These are phyloP conservation scores for Phoenix roebelenii DNA, from an alignment of 176 grass and related monocot genomes.

Conservation along the genomic window DNA sequence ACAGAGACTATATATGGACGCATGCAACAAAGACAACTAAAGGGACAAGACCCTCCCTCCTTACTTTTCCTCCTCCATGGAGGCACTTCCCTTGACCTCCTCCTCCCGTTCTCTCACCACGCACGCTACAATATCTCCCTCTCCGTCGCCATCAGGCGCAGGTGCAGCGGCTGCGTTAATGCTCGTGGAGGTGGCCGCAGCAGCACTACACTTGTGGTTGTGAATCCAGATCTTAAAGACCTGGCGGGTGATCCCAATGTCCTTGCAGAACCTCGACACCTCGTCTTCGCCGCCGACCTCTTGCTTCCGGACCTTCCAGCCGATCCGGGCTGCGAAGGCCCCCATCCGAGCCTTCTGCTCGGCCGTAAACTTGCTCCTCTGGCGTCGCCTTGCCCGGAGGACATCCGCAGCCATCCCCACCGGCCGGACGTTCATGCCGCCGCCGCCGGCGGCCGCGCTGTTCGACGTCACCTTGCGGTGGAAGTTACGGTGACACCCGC, in stretches of 20 bases:
- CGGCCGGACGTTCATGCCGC: neutral
- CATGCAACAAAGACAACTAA: slow-evolving; percentile 15
- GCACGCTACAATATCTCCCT: slow-evolving; percentile 1
- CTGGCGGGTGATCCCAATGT: slow-evolving; percentile 71
- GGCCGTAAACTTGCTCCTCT: slow-evolving; percentile 74
- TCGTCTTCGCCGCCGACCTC: slow-evolving; percentile 65
- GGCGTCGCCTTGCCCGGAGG: slow-evolving; percentile 25
- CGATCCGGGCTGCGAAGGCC: slow-evolving; percentile 62
- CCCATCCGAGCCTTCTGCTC: slow-evolving; percentile 73
- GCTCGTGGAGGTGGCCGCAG: slow-evolving; percentile 49
- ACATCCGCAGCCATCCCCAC: slow-evolving; percentile 13
- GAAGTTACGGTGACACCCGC: slow-evolving; percentile 88
- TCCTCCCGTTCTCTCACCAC: slow-evolving; percentile 16
- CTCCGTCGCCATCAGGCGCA: slow-evolving; percentile 3
- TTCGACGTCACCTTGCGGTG: slow-evolving; percentile 48
- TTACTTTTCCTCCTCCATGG: slow-evolving; percentile 39
- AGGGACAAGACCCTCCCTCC: slow-evolving; percentile 12
- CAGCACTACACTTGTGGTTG: slow-evolving; percentile 56
- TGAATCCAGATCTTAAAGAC: slow-evolving; percentile 98
- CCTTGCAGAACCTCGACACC: slow-evolving; percentile 65
- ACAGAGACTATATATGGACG: slow-evolving; percentile 6
- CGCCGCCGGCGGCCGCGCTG: slow-evolving; percentile 17
- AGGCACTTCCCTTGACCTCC: slow-evolving; percentile 39
- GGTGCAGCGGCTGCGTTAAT: slow-evolving; percentile 12
- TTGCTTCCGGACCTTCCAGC: slow-evolving; percentile 82